These are phyloP conservation scores for Trichocladium uniseriatum DNA, from an alignment of 495 filamentous ascomycete species.

Conservation along the genomic window DNA sequence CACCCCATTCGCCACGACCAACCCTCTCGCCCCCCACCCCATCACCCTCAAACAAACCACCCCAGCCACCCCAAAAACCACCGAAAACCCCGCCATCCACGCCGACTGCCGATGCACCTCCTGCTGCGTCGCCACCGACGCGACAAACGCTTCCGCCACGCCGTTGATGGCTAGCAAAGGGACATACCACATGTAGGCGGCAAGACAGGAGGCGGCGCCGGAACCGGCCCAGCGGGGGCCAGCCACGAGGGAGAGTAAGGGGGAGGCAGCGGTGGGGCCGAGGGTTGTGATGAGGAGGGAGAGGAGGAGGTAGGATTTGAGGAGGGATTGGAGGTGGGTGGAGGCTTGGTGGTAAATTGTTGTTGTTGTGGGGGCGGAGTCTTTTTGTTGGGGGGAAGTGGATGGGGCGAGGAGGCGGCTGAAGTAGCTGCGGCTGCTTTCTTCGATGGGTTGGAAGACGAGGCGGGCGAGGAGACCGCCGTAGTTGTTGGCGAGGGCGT, in stretches of 20 bases:
- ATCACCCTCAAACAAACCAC: conserved; percentile 59
- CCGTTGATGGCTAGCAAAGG: conserved; percentile 89
- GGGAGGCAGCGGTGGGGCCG: conserved; percentile 62
- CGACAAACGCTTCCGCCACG: conserved; percentile 84
- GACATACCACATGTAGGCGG: conserved; percentile 82
- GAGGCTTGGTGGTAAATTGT: conserved; percentile 23
- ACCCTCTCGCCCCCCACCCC: conserved; percentile 60
- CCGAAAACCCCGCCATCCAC: conserved; percentile 75
- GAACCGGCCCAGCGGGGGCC: conserved; percentile 62
- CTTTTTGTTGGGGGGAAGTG: conserved; percentile 1
- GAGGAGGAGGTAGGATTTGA: conserved; percentile 58
- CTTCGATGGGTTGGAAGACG: conserved; percentile 91
- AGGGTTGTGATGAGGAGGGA: conserved; percentile 55
- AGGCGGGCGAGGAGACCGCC: conserved; percentile 82
- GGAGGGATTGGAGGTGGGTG: conserved; percentile 45
- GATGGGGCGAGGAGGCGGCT: conserved; percentile 49
- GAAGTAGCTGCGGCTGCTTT: conserved; percentile 80
- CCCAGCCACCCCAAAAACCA: conserved; percentile 59
- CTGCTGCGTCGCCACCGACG: conserved; percentile 61
- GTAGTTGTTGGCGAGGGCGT: conserved; percentile 89
- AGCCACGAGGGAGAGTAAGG: conserved; percentile 61
- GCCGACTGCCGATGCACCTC: conserved; percentile 65
- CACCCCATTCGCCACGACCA: conserved; percentile 76
- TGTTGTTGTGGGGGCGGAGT: conserved; percentile 14
- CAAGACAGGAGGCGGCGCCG: conserved; percentile 54